Percentiles rank a stretch among this genome's conserved stretches.
These are phyloP conservation scores for Diutina mesorugosa DNA, from an alignment of 1,139 yeast genomes.

Conservation along the genomic window DNA sequence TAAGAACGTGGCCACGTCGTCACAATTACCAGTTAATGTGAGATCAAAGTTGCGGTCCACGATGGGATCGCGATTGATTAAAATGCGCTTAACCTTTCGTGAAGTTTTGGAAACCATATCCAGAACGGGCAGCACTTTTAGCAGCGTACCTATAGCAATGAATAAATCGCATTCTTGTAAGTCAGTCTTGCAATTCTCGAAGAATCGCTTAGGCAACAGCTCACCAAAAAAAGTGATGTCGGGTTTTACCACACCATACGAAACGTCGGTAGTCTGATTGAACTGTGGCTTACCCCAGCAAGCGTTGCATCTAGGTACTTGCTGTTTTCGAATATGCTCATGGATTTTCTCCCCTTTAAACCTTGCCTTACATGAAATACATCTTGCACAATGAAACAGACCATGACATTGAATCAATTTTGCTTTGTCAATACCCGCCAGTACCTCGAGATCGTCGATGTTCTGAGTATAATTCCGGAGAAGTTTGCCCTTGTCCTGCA, in stretches of 20 bases:
- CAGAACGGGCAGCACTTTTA: constrained; percentile 94
- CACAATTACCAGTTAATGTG: not conserved
- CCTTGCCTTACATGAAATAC: constrained; percentile 63
- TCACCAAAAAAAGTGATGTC: constrained; percentile 95
- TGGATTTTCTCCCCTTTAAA: constrained; percentile 60
- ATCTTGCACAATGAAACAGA: constrained; percentile 84
- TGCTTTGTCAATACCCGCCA: constrained; percentile 63
- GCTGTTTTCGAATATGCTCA: constrained; percentile 43
- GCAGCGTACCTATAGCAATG: constrained; percentile 84
- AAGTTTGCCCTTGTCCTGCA: constrained; percentile 69
- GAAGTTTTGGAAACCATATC: constrained; percentile 57
- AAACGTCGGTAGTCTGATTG: constrained; percentile 18
- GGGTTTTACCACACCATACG: constrained; percentile 85
- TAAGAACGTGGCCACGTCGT: constrained; percentile 24
- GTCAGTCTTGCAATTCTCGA: constrained; percentile 9
- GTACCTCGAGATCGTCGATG: constrained; percentile 80
- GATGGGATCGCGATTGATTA: constrained; percentile 75
- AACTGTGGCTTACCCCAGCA: constrained; percentile 20
- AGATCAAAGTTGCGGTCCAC: constrained; percentile 10
- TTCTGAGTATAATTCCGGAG: constrained; percentile 89
- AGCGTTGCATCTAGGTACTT: constrained; percentile 61
- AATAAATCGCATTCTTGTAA: constrained; percentile 52
- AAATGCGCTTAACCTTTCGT: constrained; percentile 64
- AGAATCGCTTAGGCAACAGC: constrained; percentile 42
- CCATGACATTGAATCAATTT: constrained; percentile 92